These are phyloP conservation scores for Rutstroemia sp. DNA, from an alignment of 2,329 filamentous ascomycete species.

Conservation along the genomic window DNA sequence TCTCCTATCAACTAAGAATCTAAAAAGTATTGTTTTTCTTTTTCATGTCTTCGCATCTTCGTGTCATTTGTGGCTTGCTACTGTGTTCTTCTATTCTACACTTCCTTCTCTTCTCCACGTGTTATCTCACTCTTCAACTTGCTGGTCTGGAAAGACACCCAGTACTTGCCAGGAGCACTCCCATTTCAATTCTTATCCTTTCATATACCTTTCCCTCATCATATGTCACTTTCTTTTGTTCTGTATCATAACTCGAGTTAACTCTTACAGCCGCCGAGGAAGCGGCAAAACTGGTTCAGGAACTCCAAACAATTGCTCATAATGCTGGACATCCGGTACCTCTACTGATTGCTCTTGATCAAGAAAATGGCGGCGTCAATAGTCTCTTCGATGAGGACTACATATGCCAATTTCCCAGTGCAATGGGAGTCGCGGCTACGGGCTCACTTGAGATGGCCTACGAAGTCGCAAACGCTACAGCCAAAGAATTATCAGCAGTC, in stretches of 20 bases:
- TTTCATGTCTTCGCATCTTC: neutral
- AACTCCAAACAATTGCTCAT: constrained; percentile 86
- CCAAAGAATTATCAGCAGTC: constrained; percentile 83
- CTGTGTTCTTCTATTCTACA: constrained; percentile 1
- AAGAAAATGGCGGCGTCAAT: constrained; percentile 97
- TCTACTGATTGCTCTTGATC: constrained; percentile 83
- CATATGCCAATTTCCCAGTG: constrained; percentile 92
- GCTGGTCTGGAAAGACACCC: too few species aligned
- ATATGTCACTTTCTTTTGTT: neutral
- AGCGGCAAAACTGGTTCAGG: constrained; percentile 78
- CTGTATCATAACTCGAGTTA: constrained; percentile 12
- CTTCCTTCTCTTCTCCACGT: constrained; percentile 2
- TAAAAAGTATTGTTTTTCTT: constrained; percentile 54
- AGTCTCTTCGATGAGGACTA: constrained; percentile 93
- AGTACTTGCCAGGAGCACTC: neutral
- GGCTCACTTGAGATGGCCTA: constrained; percentile 80
- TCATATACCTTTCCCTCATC: neutral
- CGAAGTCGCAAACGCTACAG: constrained; percentile 86
- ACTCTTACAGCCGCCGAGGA: constrained; percentile 69
- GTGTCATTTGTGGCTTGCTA: too few species aligned
- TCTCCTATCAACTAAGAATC: constrained; percentile 73
- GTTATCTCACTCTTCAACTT: neutral
- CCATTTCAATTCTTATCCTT: neutral
- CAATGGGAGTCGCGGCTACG: constrained; percentile 94
- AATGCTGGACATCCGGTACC: constrained; percentile 86